Conservation (phyloP, 805 yeast species). For the Yarrowia porcina region DNA sequence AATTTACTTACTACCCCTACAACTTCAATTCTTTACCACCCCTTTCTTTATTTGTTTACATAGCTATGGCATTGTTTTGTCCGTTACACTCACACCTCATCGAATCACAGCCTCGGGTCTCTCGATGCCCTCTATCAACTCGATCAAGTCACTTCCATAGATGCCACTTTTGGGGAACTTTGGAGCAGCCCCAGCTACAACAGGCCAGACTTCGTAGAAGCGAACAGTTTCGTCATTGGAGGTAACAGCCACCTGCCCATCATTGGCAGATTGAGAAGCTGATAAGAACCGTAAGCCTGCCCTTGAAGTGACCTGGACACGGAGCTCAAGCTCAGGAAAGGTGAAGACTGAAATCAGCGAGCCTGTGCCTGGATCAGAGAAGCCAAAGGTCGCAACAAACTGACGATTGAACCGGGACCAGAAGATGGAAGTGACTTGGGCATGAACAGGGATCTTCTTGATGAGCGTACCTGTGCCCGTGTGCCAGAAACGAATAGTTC, state of each 20-base stretch:
- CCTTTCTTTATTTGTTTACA: neutral
- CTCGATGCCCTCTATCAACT: conserved; percentile 26
- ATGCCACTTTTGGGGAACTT: conserved; percentile 20
- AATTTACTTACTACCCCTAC: neutral
- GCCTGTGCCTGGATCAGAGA: conserved; percentile 54
- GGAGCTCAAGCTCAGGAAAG: conserved; percentile 59
- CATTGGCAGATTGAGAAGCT: conserved; percentile 65
- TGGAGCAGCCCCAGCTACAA: neutral
- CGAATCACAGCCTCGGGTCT: conserved; percentile 36
- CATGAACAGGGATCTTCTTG: conserved; percentile 52
- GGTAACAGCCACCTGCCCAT: conserved; percentile 62
- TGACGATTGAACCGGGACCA: conserved; percentile 71
- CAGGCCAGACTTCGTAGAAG: conserved; percentile 69
- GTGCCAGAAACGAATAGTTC: conserved; percentile 85
- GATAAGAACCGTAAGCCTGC: conserved; percentile 59
- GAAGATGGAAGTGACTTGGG: conserved; percentile 73
- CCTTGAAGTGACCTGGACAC: conserved; percentile 50
- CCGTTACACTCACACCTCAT: neutral
- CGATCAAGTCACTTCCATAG: conserved; percentile 26
- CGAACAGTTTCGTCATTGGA: conserved; percentile 75
- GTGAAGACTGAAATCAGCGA: conserved; percentile 57
- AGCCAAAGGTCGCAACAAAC: conserved; percentile 78
- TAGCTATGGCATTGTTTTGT: neutral
- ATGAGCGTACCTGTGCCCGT: conserved; percentile 71
- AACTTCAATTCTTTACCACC: no score